Evolutionary conservation across 805 yeast species (phyloP).

Genomic region (Candida morakotiae): DNA sequence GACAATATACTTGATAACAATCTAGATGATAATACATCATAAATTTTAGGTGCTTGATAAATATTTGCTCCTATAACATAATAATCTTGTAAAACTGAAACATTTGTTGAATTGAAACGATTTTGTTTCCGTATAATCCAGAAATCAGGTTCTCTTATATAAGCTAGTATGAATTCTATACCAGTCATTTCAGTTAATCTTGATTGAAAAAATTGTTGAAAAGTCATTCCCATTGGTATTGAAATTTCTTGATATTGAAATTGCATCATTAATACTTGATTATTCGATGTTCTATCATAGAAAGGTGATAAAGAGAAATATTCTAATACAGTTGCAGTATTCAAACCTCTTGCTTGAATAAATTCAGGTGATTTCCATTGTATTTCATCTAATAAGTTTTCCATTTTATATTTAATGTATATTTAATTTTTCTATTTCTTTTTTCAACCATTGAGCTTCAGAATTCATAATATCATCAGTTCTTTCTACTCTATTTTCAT

Average conservation of each 20-base stretch:
- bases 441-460: conserved; percentile 61
- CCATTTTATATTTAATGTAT: background rate
- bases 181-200: conserved; percentile 81
- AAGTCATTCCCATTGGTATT: conserved; percentile 21
- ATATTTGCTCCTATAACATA: conserved; percentile 89
- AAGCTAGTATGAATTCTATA: conserved; percentile 72
- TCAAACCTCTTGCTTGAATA: conserved; percentile 84
- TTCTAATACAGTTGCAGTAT: conserved; percentile 87
- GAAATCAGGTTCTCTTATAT: conserved; percentile 81
- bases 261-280: conserved; percentile 94
- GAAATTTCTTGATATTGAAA: conserved; percentile 66
- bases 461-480: conserved; percentile 59
- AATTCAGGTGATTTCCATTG: conserved; percentile 99
- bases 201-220: conserved; percentile 39
- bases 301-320: conserved; percentile 94
- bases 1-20: conserved; percentile 38
- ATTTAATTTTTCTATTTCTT: conserved; percentile 31
- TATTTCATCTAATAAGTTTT: conserved; percentile 66
- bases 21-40: conserved; percentile 69
- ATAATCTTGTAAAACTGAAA: conserved; percentile 65
- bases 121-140: conserved; percentile 88
- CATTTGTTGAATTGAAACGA: conserved; percentile 40
- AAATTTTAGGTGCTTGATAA: conserved; percentile 81
- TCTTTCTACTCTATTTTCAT: conserved; percentile 55
- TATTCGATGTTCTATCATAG: conserved; percentile 89